Conservation (phyloP, 768 basidiomycete species). For the Leucosporidium yakuticum region DNA sequence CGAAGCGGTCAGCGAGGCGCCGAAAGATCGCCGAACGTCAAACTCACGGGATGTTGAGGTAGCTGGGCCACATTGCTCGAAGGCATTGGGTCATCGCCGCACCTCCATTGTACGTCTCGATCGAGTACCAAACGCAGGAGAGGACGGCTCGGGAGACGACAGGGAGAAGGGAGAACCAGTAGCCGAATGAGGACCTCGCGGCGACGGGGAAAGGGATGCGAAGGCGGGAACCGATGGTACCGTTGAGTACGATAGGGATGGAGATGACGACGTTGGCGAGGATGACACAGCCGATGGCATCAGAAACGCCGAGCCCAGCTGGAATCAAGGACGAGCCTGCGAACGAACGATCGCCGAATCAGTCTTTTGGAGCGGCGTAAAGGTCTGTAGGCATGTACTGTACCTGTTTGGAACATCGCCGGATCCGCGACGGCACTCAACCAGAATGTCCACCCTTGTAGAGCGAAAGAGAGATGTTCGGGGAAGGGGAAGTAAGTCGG, state of each 20-base stretch:
- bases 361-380: too few relatives aligned
- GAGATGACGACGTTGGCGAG: slow-evolving; percentile 68
- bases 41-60: slow-evolving; percentile 52
- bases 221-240: slow-evolving; percentile 42
- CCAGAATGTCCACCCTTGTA: too few relatives aligned
- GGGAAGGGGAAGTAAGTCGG: too few relatives aligned
- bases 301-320: slow-evolving; percentile 11
- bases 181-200: neutral
- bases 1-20: too few relatives aligned
- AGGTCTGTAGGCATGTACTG: neutral
- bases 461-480: too few relatives aligned
- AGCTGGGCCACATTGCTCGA: slow-evolving; percentile 74
- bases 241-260: slow-evolving; percentile 67
- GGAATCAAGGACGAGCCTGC: slow-evolving; percentile 22
- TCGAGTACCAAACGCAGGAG: neutral
- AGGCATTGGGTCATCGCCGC: slow-evolving; percentile 36
- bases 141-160: neutral
- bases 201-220: slow-evolving; percentile 6
- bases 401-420: neutral
- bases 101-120: neutral
- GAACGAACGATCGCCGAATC: neutral
- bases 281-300: slow-evolving; percentile 52
- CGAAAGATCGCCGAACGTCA: too few relatives aligned
- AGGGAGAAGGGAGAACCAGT: neutral
- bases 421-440: too few relatives aligned